A percentile compares a stretch with the other conserved stretches of the same genome.
Conservation (phyloP, 805 yeast genomes). For the Cyberlindnera americana region DNA sequence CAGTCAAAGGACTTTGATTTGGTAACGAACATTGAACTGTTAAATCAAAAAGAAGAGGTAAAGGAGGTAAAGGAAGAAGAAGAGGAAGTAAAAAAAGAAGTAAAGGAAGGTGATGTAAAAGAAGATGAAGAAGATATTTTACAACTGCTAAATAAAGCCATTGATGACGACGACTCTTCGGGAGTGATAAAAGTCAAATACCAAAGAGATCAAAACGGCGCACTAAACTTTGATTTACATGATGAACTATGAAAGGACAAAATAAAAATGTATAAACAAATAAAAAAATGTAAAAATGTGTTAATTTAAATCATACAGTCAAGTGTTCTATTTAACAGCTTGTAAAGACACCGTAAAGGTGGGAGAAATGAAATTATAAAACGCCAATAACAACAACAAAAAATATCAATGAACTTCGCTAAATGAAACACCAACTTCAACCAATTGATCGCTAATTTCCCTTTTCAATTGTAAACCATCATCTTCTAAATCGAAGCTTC, state of each 20-base stretch:
- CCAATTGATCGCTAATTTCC: constrained; percentile 30
- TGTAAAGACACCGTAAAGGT: too few species aligned
- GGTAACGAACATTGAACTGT: too few species aligned
- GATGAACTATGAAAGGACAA: not conserved
- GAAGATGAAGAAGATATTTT: too few species aligned
- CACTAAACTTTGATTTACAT: not conserved
- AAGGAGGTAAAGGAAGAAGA: too few species aligned
- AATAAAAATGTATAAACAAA: too few species aligned
- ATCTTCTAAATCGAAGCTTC: constrained; percentile 24
- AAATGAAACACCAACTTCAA: constrained; percentile 25
- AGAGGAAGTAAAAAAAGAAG: too few species aligned
- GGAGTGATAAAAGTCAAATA: not conserved
- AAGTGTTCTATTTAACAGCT: too few species aligned
- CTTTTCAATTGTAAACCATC: constrained; percentile 26
- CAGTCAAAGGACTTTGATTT: too few species aligned
- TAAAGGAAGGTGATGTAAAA: too few species aligned
- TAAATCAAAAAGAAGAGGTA: too few species aligned
- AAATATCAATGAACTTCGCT: constrained; percentile 16
- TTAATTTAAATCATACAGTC: not conserved
- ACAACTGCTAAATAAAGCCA: not conserved
- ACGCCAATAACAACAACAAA: not conserved
- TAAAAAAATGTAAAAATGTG: not conserved
- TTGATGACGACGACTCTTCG: not conserved
- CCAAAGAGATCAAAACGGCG: not conserved
- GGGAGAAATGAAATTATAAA: not conserved